Conservation (phyloP, 768 basidiomycete genomes). For the Cystobasidium tubakii region DNA sequence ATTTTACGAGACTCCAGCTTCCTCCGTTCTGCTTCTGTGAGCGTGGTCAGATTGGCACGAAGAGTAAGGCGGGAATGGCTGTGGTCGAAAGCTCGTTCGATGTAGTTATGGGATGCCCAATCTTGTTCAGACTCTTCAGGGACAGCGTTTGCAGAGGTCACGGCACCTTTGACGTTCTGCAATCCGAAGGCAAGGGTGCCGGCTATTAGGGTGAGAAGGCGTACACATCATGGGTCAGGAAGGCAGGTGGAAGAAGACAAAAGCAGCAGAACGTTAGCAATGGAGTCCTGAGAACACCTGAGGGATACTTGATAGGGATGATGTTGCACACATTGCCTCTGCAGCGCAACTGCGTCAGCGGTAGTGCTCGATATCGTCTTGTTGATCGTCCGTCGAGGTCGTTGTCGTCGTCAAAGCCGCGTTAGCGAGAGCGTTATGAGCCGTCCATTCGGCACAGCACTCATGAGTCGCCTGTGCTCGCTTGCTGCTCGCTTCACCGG, state of each 20-base stretch:
- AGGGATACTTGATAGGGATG: background rate
- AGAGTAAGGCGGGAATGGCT: slow-evolving; percentile 19
- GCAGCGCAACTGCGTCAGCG: background rate
- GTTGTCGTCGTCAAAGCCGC: background rate
- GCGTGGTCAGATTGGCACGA: background rate
- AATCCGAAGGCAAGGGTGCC: background rate
- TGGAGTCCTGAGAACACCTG: background rate
- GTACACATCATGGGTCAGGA: background rate
- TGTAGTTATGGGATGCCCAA: background rate
- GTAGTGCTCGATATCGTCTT: background rate
- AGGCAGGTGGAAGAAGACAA: background rate
- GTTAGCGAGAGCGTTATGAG: background rate
- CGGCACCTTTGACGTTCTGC: slow-evolving; percentile 5
- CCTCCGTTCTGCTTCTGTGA: background rate
- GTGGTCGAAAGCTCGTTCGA: background rate
- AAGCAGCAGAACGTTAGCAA: background rate
- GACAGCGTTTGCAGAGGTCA: slow-evolving; percentile 4
- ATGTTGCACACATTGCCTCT: background rate
- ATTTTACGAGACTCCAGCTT: background rate
- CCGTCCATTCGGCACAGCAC: background rate
- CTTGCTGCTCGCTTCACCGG: background rate
- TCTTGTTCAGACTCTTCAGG: slow-evolving; percentile 5
- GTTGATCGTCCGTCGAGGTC: background rate
- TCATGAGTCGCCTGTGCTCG: background rate
- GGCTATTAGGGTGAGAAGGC: background rate